Evolutionary conservation across 371 early-diverging fungal genomes (phyloP), one percentile per base, ranked within the genome.

Genomic region (Conidiobolus incongruus): DNA sequence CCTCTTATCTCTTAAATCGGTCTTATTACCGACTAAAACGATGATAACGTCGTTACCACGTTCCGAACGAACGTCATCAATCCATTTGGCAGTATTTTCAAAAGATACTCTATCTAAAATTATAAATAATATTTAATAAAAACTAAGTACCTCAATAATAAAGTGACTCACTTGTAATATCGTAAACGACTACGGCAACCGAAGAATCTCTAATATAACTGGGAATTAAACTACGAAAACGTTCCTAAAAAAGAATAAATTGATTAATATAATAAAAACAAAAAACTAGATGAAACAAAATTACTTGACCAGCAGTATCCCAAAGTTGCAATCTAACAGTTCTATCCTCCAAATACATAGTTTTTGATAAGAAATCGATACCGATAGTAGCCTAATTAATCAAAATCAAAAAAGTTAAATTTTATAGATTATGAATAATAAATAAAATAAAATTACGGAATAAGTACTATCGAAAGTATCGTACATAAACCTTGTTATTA

Each of bases 221-320:
- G 28, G 98, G 98, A 54, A 99, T 98, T 50, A 98, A 66, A 46
- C 82, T 78, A 35, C 93, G 70, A 66, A 95, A 95, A 26, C 93
- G 73, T 61, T 92, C 93, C 73, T 81, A 58, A 47, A 21, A 31
- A 40, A 38, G 15, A 40, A 45, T 13, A 21, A 61, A 8, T 13
- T 8, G 16, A 12, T 33, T 8, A 12, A 10, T 28, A 15, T 24
- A 19, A 3, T 10, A 2, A 1, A 29, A 3, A 17, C 17, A 17
- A 22, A 12, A 15, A 39, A 32, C 8, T 12, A 24, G 30, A 29
- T 28, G 15, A 40, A 2, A 2, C n/a, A 12, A 2, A 44, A 13
- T 50, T 70, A 90, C 91, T 71, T 98, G 98, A 19, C 99, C 99
- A 32, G 99, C 99, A 8, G 99, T 99, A 60, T 99, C 99, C 99